Base-by-base conservation (phyloP, 148 eudicot species). In the Cornus controversa region DNA sequence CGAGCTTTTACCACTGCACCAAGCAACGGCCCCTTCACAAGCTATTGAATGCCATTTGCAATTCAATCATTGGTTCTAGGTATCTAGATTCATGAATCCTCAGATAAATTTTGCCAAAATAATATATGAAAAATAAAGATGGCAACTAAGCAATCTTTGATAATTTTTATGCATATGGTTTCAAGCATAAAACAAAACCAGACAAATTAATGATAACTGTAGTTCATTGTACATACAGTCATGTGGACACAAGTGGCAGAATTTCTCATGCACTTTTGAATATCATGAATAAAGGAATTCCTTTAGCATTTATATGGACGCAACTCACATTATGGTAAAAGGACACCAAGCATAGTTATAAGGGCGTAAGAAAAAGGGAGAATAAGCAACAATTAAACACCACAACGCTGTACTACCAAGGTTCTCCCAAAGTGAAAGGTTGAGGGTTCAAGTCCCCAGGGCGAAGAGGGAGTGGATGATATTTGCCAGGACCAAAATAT, bases 321-420 rank as follows among this genome's bases (percentile, higher is more conserved):
- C 40, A 23, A 54, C 11, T 18, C 11, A 73, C 25, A 4, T 14
- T n/a, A 15, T 28, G 70, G 50, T 53, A 71, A 29, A 31, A 53
- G 47, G 54, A 60, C 4, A 60, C 20, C 64, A 60, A 20, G 11
- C 9, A 60, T 60, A 18, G 64, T n/a, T 10, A 26, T n/a, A 34
- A 22, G 54, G 20, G 70, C 15, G 13, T 23, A 37, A 71, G 31
- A 62, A 15, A 53, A 25, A 22, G 20, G 25, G 24, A 64, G 31
- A 36, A 63, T 60, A 53, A 24, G 67, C 40, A 23, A 70, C 45
- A 40, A 25, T 11, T 29, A 36, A 76, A 64, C 50, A 74, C 7
- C 66, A 84, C 80, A 77, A 78, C 91, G 96, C 94, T 95, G 99
- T 57, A 40, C 45, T 8, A 40, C 8, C 45, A 40, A 40, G 45